Evolutionary conservation across 805 yeast genomes (phyloP), one percentile per base, ranked within the genome.

Genomic region (Wickerhamiella vanderwaltii): DNA sequence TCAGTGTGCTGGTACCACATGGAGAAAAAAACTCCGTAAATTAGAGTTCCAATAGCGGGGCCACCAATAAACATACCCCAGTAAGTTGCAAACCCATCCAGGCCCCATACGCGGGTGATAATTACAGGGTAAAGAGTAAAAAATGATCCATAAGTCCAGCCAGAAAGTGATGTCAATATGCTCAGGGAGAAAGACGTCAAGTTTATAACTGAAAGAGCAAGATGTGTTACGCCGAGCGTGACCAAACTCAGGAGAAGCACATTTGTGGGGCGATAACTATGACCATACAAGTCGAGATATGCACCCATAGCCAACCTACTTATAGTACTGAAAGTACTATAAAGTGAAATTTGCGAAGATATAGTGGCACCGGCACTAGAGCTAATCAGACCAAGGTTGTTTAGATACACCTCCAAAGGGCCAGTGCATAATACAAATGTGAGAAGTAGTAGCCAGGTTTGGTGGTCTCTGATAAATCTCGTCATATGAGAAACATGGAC

Each of bases 1-100:
- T 35, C 24, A 4, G 39, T 20, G n/a, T 16, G 9, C 29, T 83
- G 91, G 50, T 71, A 77, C 15, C 73, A 59, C 18, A 60, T 52
- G 1, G 94, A 95, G 56, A 79, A 86, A 9, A 77, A 48, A 39
- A 81, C 52, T 5, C 94, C 87, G 51, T 71, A 81, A 2, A 72
- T 46, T 4, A 80, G 65, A 1, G 88, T 67, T 1, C 95, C 94
- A 2, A 83, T 48, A 0, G 95, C 95, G 2, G 95, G 94, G 0
- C 93, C 91, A 26, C 82, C 68, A 71, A 85, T 79, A 57, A 85
- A 82, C 19, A 80, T 65, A 2, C 96, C 96, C 84, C 95, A 88
- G 1, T 88, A 81, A 2, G 94, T 81, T 0, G 96, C 97, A 60
- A 88, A 75, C 25, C 82, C 71, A 32, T 81, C 86, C 17, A 81